Conservation (phyloP, 176 grass and related monocot species). For the Rhynchospora tenuis region DNA sequence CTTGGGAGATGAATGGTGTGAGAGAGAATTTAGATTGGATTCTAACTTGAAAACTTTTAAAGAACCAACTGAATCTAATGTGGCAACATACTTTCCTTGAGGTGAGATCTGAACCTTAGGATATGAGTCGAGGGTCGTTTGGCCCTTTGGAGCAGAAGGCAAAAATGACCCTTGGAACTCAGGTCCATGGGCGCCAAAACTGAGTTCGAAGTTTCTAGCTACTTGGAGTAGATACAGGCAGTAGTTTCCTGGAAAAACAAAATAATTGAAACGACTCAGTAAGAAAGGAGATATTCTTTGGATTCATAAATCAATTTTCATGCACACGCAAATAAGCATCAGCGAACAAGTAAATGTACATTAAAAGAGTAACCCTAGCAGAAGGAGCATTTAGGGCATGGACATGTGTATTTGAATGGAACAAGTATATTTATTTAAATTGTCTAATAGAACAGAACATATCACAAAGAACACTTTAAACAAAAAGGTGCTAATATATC, state of each 20-base stretch:
- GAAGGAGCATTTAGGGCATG: not conserved
- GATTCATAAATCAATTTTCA: not conserved
- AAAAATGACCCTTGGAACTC: constrained; percentile 64
- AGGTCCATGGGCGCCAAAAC: constrained; percentile 35
- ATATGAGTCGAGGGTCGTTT: constrained; percentile 34
- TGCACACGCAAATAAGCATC: not conserved
- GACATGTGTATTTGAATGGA: not conserved
- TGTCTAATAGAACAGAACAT: not conserved
- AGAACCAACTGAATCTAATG: constrained; percentile 71
- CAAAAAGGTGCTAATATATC: constrained; percentile 27
- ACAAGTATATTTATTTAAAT: not conserved
- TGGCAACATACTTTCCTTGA: constrained; percentile 59
- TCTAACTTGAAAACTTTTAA: constrained; percentile 57
- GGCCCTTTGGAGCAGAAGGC: constrained; percentile 48
- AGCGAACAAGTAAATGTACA: not conserved
- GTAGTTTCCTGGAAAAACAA: constrained; percentile 62
- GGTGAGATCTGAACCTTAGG: constrained; percentile 87
- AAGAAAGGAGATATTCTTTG: not conserved
- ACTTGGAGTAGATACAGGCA: constrained; percentile 48
- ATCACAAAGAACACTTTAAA: constrained; percentile 31
- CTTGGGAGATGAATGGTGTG: constrained; percentile 33
- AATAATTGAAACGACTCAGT: constrained; percentile 28
- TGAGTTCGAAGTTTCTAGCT: constrained; percentile 36
- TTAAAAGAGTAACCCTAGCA: not conserved
- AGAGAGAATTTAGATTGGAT: constrained; percentile 33